phyloP scores from a whole-genome alignment of 2,329 filamentous ascomycete genomes.

The Arthrobotrys entomopaga region DNA sequence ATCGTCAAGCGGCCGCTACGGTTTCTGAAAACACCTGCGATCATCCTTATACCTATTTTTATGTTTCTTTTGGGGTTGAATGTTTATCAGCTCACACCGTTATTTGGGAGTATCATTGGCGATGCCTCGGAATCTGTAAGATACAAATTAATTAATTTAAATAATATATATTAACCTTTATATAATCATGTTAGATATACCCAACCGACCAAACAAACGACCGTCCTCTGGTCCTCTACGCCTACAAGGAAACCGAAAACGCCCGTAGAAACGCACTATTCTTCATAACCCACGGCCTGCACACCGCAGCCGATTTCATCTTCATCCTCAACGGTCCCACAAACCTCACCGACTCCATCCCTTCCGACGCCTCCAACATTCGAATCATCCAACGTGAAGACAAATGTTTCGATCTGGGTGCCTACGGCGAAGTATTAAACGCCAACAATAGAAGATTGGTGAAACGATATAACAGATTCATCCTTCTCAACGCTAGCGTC shows the following conservation, averaged over 20 bases:
- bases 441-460: slow-evolving; percentile 59
- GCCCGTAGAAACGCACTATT: slow-evolving; percentile 61
- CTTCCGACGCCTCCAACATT: slow-evolving; percentile 60
- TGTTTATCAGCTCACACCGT: background rate
- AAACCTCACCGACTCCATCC: slow-evolving; percentile 58
- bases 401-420: slow-evolving; percentile 62
- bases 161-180: no score
- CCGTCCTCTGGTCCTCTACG: slow-evolving; percentile 61
- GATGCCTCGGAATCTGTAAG: no score
- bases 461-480: slow-evolving; percentile 62
- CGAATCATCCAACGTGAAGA: slow-evolving; percentile 60
- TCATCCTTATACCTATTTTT: background rate
- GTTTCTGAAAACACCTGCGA: no score
- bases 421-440: slow-evolving; percentile 61
- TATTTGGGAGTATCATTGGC: no score
- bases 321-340: slow-evolving; percentile 63
- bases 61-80: slow-evolving; percentile 2
- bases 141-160: no score
- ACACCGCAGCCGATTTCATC: slow-evolving; percentile 62
- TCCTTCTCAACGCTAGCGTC: slow-evolving; percentile 61
- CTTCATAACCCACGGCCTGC: slow-evolving; percentile 62
- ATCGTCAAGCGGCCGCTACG: no score
- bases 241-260: slow-evolving; percentile 61
- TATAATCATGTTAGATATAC: no score
- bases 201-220: background rate